These are phyloP conservation scores for Agrocybe praecox DNA, from an alignment of 768 basidiomycete genomes.

Conservation along the genomic window DNA sequence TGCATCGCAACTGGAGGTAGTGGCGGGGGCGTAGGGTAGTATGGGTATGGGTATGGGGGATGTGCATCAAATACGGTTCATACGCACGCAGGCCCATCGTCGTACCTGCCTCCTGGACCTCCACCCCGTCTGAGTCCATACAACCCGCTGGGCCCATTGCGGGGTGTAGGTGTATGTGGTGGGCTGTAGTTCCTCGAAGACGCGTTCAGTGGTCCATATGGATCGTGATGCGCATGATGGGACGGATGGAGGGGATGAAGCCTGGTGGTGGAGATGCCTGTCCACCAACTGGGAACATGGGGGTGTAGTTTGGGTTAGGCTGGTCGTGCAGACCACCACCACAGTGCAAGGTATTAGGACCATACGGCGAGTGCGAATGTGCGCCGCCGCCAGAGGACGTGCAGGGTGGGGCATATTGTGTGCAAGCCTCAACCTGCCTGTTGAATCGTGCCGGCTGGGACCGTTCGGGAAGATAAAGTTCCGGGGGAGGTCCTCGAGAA, in stretches of 20 bases:
- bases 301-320: slow-evolving; percentile 11
- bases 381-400: not conserved
- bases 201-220: not conserved
- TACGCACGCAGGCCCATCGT: not conserved
- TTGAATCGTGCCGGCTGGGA: slow-evolving; percentile 1
- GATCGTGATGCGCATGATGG: not conserved
- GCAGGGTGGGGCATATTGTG: not conserved
- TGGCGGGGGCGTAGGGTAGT: not conserved
- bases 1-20: not conserved
- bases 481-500: not conserved
- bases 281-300: slow-evolving; percentile 12
- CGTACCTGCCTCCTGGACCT: not conserved
- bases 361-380: not conserved
- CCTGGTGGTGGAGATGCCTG: slow-evolving; percentile 13
- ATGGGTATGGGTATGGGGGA: not conserved
- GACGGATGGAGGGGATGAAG: slow-evolving; percentile 14
- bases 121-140: not conserved
- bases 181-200: not conserved
- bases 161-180: not conserved
- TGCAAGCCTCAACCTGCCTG: slow-evolving; percentile 1
- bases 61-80: not conserved
- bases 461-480: slow-evolving; percentile 12
- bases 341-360: not conserved
- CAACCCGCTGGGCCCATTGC: too few relatives aligned
- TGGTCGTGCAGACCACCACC: not conserved